Conservation (phyloP, 2,329 filamentous ascomycete species). For the Epicoccum sorghinum region DNA sequence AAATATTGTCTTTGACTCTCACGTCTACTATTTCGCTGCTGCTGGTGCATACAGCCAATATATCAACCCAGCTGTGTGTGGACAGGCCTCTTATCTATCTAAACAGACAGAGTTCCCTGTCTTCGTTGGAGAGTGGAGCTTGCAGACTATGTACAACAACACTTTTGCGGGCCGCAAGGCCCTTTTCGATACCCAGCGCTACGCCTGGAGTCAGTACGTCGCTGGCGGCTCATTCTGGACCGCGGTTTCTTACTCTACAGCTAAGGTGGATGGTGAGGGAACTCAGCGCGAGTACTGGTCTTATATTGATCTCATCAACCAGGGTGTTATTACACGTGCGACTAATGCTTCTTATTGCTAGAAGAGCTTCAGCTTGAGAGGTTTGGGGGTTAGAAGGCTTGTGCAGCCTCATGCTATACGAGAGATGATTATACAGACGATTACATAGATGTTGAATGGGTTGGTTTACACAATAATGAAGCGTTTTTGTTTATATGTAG, state of each 20-base stretch:
- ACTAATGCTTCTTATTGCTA: slow-evolving; percentile 12
- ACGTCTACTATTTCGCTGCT: slow-evolving; percentile 12
- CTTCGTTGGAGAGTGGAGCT: slow-evolving; percentile 14
- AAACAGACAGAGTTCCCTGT: slow-evolving; percentile 12
- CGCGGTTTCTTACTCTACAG: neutral
- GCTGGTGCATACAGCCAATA: slow-evolving; percentile 1
- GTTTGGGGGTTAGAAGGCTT: too few relatives aligned
- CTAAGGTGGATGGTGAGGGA: slow-evolving; percentile 15
- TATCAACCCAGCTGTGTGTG: slow-evolving; percentile 5
- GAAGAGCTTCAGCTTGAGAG: neutral
- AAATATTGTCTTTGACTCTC: slow-evolving; percentile 13
- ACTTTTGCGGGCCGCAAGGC: slow-evolving; percentile 1
- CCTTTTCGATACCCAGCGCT: slow-evolving; percentile 9
- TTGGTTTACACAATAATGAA: too few relatives aligned
- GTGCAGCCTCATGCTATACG: too few relatives aligned
- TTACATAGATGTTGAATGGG: too few relatives aligned
- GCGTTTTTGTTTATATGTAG: too few relatives aligned
- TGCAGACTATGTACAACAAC: slow-evolving; percentile 18
- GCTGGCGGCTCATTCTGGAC: slow-evolving; percentile 12
- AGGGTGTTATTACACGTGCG: slow-evolving; percentile 9
- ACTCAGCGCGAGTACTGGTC: slow-evolving; percentile 18
- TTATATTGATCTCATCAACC: slow-evolving; percentile 14
- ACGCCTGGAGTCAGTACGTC: slow-evolving; percentile 14
- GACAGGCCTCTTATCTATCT: neutral
- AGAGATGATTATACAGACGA: too few relatives aligned